Percentiles rank a stretch among this genome's conserved stretches.
Conservation (phyloP, 179 eudicot genomes). For the Patellifolia procumbens region DNA sequence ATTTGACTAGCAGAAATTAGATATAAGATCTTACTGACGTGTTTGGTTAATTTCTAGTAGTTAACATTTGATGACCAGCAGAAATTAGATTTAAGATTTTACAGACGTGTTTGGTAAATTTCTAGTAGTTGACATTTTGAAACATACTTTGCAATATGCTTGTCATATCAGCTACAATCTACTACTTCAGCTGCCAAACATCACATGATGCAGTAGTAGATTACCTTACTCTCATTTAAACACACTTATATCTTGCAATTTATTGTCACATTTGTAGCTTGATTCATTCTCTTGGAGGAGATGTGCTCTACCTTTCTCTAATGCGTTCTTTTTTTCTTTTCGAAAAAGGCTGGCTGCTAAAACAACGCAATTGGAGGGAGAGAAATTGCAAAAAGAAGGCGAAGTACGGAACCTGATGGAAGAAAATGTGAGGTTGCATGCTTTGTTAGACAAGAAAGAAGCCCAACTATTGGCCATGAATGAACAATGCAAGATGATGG, state of each 20-base stretch:
- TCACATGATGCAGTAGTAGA: too few relatives aligned
- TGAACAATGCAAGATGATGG: constrained; percentile 96
- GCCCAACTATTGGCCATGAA: constrained; percentile 96
- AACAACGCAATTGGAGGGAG: constrained; percentile 80
- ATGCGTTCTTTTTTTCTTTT: not conserved
- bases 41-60: too few relatives aligned
- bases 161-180: not conserved
- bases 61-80: too few relatives aligned
- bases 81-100: too few relatives aligned
- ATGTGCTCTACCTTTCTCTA: not conserved
- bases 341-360: constrained; percentile 69
- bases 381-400: constrained; percentile 83
- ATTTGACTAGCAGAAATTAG: not conserved
- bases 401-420: constrained; percentile 94
- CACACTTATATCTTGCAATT: not conserved
- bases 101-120: too few relatives aligned
- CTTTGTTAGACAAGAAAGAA: constrained; percentile 88
- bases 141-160: not conserved
- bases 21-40: not conserved
- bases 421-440: constrained; percentile 70
- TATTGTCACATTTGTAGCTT: too few relatives aligned
- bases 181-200: too few relatives aligned
- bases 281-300: not conserved
- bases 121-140: too few relatives aligned
- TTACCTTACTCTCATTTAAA: not conserved